Base-by-base conservation (phyloP, 1,284 basidiomycete genomes). In the Neolentinus lepideus region DNA sequence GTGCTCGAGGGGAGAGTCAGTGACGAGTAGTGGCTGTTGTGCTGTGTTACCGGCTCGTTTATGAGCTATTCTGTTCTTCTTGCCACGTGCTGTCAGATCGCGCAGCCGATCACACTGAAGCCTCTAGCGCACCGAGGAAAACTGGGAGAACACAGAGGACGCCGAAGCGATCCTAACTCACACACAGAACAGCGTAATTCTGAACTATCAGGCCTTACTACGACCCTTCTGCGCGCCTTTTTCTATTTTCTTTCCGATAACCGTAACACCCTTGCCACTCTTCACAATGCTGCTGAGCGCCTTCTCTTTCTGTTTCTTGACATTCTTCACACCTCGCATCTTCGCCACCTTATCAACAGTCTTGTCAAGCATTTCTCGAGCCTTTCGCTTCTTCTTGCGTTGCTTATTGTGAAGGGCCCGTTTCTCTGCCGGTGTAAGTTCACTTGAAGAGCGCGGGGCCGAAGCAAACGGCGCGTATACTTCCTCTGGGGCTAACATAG, bases 401-500 rank as follows among this genome's bases (percentile, higher is more conserved):
- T 84, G 78, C 67, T 90, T 93, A 59, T 79, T 78, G 52, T 85
- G 81, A 52, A 84, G 70, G 1, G 84, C 73, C 53, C 85, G 84
- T 71, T 97, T 97, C 72, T 98, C 89, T 26, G 77, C 72, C 0
- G 94, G 92, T 4, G 92, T 93, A 59, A 98, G 77, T 69, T 98
- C 96, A 55, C 83, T 86, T 51, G 83, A 80, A 2, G 83, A 76
- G 38, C 83, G 82, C 46, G 82, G 74, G 48, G 81, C 77, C 10
- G 79, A 70, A 0, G 80, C 63, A 2, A 75, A 67, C 0, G 89
- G 79, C 0, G 84, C 75, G 63, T 90, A 92, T 31, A 99, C 75
- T 72, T 99, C 97, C 67, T 98, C 93, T 0, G 97, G 97, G 0
- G 97, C 94, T 53, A 99, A 81, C 79, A 94, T 89, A 0, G 85